These are phyloP conservation scores for Entomortierella beljakovae DNA, from an alignment of 192 early-diverging fungal species.

Conservation along the genomic window DNA sequence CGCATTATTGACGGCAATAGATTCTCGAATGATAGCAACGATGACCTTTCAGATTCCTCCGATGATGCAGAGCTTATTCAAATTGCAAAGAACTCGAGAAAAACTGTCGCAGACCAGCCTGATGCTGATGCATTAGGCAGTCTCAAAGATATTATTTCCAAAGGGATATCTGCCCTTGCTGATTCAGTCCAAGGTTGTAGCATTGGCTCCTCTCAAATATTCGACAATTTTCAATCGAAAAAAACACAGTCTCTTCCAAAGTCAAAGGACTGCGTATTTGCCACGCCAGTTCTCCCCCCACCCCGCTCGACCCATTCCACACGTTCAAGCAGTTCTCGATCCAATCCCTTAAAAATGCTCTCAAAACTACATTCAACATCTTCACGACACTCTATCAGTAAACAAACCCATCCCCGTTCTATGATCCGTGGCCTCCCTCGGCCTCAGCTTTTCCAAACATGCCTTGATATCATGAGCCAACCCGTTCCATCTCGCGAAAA, in stretches of 20 bases:
- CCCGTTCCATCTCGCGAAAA: not conserved
- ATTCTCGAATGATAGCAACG: not conserved
- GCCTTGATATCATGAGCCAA: conserved; percentile 33
- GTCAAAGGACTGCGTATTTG: conserved; percentile 13
- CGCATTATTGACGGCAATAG: conserved; percentile 25
- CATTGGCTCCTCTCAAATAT: not conserved
- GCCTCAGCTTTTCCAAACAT: conserved; percentile 26
- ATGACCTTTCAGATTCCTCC: conserved; percentile 8
- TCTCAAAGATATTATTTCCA: too few species aligned
- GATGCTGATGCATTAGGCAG: not conserved
- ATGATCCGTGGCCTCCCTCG: conserved; percentile 10
- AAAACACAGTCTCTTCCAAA: not conserved
- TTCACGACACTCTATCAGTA: not conserved
- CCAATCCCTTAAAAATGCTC: not conserved
- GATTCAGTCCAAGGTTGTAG: not conserved
- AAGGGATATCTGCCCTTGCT: not conserved
- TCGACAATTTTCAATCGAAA: not conserved
- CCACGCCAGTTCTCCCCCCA: not conserved
- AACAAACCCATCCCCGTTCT: conserved; percentile 1
- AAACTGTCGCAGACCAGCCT: too few species aligned
- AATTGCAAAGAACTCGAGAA: not conserved
- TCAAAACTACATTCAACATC: not conserved
- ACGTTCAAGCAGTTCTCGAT: not conserved
- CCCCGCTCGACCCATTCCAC: not conserved
- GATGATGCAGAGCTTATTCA: conserved; percentile 2